Conservation (phyloP, 1,284 basidiomycete genomes). For the Rhodotorula sp. region DNA sequence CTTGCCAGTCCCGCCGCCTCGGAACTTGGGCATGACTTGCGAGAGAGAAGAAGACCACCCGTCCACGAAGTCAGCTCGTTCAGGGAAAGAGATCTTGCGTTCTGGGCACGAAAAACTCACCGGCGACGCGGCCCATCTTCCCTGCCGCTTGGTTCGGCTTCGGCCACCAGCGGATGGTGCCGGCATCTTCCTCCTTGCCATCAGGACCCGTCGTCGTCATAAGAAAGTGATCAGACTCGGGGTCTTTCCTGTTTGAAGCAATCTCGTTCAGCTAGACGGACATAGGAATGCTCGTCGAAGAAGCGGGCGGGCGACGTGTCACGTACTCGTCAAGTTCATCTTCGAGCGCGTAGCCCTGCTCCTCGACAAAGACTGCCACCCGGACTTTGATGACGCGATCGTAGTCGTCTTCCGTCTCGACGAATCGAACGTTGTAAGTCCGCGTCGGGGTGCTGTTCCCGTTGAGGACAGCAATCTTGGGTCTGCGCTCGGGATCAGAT, state of each 20-base stretch:
- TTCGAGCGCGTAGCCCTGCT: slow-evolving; percentile 43
- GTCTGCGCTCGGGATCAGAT: neutral
- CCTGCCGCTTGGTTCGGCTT: slow-evolving; percentile 13
- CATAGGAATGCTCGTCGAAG: no score
- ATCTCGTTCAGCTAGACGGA: no score
- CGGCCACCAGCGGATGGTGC: slow-evolving; percentile 26
- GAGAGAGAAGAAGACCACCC: neutral
- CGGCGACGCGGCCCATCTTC: slow-evolving; percentile 22
- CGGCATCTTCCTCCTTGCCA: slow-evolving; percentile 13
- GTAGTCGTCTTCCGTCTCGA: slow-evolving; percentile 12
- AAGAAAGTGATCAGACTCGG: slow-evolving; percentile 19
- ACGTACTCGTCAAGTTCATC: slow-evolving; percentile 45
- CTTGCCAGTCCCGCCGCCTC: slow-evolving; percentile 13
- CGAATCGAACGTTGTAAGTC: slow-evolving; percentile 8
- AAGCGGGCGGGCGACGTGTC: no score
- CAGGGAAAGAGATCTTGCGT: neutral
- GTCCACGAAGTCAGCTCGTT: neutral
- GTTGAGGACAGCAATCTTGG: neutral
- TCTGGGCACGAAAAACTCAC: neutral
- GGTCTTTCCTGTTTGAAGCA: slow-evolving; percentile 10
- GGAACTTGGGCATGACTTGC: slow-evolving; percentile 10
- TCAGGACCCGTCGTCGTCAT: neutral
- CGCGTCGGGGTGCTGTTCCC: neutral
- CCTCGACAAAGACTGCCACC: slow-evolving; percentile 43
- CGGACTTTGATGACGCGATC: slow-evolving; percentile 36